A percentile compares a stretch with the other conserved stretches of the same genome.
Conservation (phyloP, 495 filamentous ascomycete genomes). For the Penicillium longicatenatum region DNA sequence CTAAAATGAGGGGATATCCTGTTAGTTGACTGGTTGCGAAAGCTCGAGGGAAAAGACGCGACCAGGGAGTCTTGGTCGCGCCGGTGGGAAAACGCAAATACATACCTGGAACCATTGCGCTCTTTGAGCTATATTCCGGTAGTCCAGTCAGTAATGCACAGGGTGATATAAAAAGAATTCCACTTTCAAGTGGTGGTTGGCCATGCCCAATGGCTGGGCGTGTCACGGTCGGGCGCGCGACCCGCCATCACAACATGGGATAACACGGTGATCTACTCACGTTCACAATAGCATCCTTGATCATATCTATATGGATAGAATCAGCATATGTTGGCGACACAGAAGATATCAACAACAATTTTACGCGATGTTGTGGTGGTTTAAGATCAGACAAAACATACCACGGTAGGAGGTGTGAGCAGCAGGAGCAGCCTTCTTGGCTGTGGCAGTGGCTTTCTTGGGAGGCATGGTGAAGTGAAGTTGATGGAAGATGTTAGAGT, state of each 20-base stretch:
- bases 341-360: slow-evolving; percentile 25
- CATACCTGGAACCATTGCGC: slow-evolving; percentile 65
- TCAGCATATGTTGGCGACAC: slow-evolving; percentile 54
- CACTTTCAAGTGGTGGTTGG: slow-evolving; percentile 28
- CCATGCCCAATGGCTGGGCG: slow-evolving; percentile 31
- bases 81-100: slow-evolving; percentile 21
- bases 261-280: slow-evolving; percentile 56
- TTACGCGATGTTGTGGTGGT: slow-evolving; percentile 47
- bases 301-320: slow-evolving; percentile 60
- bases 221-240: slow-evolving; percentile 49
- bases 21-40: slow-evolving; percentile 16
- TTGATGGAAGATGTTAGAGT: slow-evolving; percentile 17
- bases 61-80: slow-evolving; percentile 7
- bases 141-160: slow-evolving; percentile 37
- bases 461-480: slow-evolving; percentile 46
- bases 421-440: slow-evolving; percentile 54
- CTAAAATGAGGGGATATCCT: slow-evolving; percentile 47
- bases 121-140: slow-evolving; percentile 59
- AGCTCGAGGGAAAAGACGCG: slow-evolving; percentile 6
- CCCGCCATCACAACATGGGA: slow-evolving; percentile 36
- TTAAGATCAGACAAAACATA: slow-evolving; percentile 51
- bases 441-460: slow-evolving; percentile 52
- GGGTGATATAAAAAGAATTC: slow-evolving; percentile 12
- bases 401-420: slow-evolving; percentile 63
- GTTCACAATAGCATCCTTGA: slow-evolving; percentile 67